Evolutionary conservation across 2,329 filamentous ascomycete genomes (phyloP).

Genomic region (Cordyceps javanica): DNA sequence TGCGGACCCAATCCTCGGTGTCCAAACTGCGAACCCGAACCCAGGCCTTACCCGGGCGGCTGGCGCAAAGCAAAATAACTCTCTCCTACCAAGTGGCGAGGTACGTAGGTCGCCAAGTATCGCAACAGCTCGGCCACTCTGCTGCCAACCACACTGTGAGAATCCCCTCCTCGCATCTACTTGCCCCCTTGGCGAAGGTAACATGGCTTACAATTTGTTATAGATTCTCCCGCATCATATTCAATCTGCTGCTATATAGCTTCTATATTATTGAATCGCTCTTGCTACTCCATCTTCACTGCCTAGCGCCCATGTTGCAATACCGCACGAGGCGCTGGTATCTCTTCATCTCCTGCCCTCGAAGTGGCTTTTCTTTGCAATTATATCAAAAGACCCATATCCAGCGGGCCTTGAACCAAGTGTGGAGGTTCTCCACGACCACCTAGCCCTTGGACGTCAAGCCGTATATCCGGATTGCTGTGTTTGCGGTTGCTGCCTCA

Average conservation of each 20-base stretch:
- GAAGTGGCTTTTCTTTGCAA: neutral
- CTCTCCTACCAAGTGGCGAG: neutral
- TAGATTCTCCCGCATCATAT: neutral
- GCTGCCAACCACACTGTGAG: neutral
- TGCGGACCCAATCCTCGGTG: constrained; percentile 9
- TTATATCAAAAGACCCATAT: constrained; percentile 3
- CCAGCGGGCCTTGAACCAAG: constrained; percentile 1
- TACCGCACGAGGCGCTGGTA: neutral
- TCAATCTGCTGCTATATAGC: neutral
- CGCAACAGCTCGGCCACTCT: neutral
- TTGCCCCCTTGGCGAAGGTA: neutral
- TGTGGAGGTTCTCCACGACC: constrained; percentile 8
- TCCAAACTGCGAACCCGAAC: constrained; percentile 7
- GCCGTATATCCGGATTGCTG: neutral
- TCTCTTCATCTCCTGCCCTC: neutral
- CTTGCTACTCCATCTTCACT: neutral
- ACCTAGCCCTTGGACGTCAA: neutral
- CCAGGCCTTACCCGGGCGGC: neutral
- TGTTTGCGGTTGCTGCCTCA: neutral
- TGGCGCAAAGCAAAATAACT: neutral
- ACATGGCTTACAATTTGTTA: neutral
- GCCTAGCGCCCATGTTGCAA: neutral
- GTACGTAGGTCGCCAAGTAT: neutral
- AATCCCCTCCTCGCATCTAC: neutral
- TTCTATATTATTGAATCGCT: neutral